Conservation (phyloP, 345 rosid species). For the Salix arbutifolia region DNA sequence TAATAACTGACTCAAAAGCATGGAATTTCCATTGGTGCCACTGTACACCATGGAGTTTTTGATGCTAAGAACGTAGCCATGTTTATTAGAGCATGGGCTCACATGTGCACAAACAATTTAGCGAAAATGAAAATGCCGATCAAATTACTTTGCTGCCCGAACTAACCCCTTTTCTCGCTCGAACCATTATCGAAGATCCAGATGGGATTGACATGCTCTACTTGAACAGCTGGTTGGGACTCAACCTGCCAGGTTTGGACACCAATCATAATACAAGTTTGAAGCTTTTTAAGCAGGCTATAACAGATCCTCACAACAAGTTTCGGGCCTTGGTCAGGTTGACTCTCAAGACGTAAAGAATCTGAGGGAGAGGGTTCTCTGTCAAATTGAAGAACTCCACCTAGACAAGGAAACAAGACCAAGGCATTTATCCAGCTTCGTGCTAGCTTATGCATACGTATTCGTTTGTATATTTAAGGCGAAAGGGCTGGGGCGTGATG, state of each 20-base stretch:
- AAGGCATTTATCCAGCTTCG: constrained; percentile 33
- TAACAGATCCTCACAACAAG: neutral
- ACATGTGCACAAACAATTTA: constrained; percentile 4
- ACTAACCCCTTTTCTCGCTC: constrained; percentile 27
- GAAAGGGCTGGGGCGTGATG: neutral
- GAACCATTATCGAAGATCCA: constrained; percentile 21
- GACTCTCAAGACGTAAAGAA: constrained; percentile 18
- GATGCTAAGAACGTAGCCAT: neutral
- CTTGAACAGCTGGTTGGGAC: neutral
- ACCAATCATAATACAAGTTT: constrained; percentile 1
- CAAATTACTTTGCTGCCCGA: neutral
- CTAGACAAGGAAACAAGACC: neutral
- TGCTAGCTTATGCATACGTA: constrained; percentile 13
- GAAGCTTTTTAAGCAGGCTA: neutral
- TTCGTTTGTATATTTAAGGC: constrained; percentile 19
- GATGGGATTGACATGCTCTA: neutral
- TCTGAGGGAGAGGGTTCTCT: constrained; percentile 7
- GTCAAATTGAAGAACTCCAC: neutral
- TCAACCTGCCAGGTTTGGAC: neutral
- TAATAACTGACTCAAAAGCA: constrained; percentile 13
- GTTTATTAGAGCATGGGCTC: constrained; percentile 26
- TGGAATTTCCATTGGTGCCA: constrained; percentile 15
- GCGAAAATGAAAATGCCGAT: neutral
- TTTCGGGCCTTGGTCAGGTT: constrained; percentile 24
- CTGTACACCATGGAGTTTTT: constrained; percentile 7